Base-by-base conservation (phyloP, 345 rosid species). In the Nasturtium officinale region DNA sequence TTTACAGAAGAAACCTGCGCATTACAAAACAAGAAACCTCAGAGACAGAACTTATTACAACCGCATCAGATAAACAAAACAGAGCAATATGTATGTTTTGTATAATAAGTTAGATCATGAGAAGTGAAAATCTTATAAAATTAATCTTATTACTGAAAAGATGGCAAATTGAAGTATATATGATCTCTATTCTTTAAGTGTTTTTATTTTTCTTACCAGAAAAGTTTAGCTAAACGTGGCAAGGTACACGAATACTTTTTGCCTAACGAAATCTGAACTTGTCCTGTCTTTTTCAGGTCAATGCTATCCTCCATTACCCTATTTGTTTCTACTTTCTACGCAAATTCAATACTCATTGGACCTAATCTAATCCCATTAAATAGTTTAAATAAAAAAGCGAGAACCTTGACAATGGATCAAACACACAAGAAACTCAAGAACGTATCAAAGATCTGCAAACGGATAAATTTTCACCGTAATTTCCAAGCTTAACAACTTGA, bases 1-100 rank as follows among this genome's bases (percentile, higher is more conserved):
- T 95, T 95, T 28, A 87, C 93, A 29, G 90, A 83, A 42, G 84
- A 69, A 64, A 95, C 96, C 97, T 95, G 74, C 71, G 59, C 26
- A 57, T 70, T 40, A 43, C 18, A 42, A 57, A 60, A 67, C 28
- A 46, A 71, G 58, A 30, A 52, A 50, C 65, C 55, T 55, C 42
- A 65, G 23, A 65, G 30, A 25, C 16, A 23, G 30, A 69, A 25
- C 16, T 23, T 2, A 23, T 6, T 9, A 9, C 4, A 10, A 10
- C 30, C 3, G 25, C 7, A 51, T 11, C 4, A 51, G 56, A 48
- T 51, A 51, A 23, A 1, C 55, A 61, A 42, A 61, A 61, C 60
- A 33, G 65, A 48, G n/a, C 6, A 66, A 13, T 40, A 53, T 15
- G 21, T 12, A 43, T 30, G 48, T 7, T n/a, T 28, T 55, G 9